Percentiles rank a stretch among this genome's conserved stretches.
Conservation (phyloP, 805 yeast species). For the Cyberlindnera petersonii region DNA sequence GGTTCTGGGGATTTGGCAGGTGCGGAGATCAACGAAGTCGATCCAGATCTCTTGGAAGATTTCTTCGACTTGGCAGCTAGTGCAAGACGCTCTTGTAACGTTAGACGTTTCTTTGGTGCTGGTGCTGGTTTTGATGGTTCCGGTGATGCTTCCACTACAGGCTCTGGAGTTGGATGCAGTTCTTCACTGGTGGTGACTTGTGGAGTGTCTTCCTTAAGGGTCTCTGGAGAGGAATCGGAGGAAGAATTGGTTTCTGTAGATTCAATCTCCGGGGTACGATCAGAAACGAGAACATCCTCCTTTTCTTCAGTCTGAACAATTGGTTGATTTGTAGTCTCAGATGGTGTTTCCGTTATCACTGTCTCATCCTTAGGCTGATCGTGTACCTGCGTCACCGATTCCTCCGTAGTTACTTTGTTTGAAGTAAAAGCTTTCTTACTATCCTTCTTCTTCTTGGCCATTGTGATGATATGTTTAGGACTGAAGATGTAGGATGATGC, state of each 20-base stretch:
- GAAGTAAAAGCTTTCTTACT: constrained; percentile 1
- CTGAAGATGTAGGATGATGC: neutral
- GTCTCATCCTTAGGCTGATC: no score
- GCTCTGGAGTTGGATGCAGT: neutral
- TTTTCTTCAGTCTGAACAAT: no score
- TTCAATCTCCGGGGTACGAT: neutral
- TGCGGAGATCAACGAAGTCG: constrained; percentile 8
- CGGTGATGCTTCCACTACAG: neutral
- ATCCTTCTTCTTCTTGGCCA: constrained; percentile 18
- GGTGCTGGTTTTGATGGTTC: constrained; percentile 1
- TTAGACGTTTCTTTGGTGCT: constrained; percentile 51
- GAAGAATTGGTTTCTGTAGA: no score
- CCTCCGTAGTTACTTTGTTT: neutral
- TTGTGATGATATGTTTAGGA: neutral
- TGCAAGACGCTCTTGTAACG: constrained; percentile 83
- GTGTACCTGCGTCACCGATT: no score
- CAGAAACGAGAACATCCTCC: neutral
- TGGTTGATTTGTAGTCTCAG: neutral
- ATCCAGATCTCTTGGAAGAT: constrained; percentile 22
- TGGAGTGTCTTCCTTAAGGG: no score
- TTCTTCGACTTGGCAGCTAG: constrained; percentile 59
- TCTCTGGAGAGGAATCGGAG: no score
- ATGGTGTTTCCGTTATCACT: no score
- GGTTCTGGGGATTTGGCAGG: constrained; percentile 3
- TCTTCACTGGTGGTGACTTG: no score